Conservation (phyloP, 1,284 basidiomycete genomes). For the Tylopilus sp. region DNA sequence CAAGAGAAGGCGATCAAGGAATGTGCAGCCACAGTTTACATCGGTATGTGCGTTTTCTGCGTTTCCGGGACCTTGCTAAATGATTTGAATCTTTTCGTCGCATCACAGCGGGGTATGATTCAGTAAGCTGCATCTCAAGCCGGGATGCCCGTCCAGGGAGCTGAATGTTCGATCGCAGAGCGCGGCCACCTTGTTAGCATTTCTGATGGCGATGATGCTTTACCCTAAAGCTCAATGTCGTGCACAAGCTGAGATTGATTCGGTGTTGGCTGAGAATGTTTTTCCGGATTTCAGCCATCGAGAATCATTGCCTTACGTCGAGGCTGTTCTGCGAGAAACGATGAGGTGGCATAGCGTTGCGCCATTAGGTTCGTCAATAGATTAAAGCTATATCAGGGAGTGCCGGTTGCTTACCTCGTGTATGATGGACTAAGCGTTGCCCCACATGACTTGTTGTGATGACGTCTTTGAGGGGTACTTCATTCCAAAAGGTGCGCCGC, state of each 20-base stretch:
- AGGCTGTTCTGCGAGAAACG: constrained; percentile 32
- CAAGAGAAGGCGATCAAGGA: constrained; percentile 28
- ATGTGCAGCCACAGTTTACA: constrained; percentile 32
- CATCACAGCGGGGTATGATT: constrained; percentile 28
- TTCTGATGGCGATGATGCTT: constrained; percentile 33
- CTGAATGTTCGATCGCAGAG: constrained; percentile 20
- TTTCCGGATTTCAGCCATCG: constrained; percentile 30
- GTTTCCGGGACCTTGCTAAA: background rate
- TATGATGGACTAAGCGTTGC: constrained; percentile 24
- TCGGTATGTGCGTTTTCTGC: constrained; percentile 16
- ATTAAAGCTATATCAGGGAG: background rate
- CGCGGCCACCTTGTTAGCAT: constrained; percentile 22
- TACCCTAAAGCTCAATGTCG: constrained; percentile 30
- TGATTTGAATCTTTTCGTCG: background rate
- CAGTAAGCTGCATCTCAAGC: constrained; percentile 12
- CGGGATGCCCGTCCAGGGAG: background rate
- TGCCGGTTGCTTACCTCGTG: constrained; percentile 8
- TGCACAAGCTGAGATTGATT: constrained; percentile 33
- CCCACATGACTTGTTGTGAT: constrained; percentile 27
- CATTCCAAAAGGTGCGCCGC: constrained; percentile 31
- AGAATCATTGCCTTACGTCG: constrained; percentile 28
- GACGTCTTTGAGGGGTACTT: constrained; percentile 33
- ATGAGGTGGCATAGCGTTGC: constrained; percentile 34
- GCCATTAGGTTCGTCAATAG: constrained; percentile 24
- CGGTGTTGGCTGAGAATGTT: constrained; percentile 15